Conservation (phyloP, 257 asterid species). For the Nicotiana obtusifolia region DNA sequence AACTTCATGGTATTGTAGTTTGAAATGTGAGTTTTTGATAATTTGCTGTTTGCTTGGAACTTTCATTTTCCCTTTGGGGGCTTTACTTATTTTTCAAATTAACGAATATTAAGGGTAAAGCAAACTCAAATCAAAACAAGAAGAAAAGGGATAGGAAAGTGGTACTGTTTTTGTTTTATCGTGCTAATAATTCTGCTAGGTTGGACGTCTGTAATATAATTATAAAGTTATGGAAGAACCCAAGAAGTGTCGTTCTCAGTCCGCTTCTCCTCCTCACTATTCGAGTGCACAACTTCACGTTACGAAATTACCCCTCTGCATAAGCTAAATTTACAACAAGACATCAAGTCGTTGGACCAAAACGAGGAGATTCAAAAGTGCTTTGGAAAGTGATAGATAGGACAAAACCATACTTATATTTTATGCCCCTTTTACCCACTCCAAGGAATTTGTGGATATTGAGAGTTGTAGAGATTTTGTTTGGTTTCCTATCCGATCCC, state of each 20-base stretch:
- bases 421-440: neutral
- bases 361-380: conserved; percentile 2
- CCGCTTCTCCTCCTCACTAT: neutral
- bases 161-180: neutral
- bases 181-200: neutral
- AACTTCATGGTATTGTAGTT: neutral
- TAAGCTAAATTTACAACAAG: neutral
- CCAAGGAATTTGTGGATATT: neutral
- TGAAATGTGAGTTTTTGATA: neutral
- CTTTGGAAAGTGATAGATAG: neutral
- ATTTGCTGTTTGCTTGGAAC: neutral
- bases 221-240: neutral
- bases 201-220: neutral
- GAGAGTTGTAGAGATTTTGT: neutral
- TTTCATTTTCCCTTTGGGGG: too few species aligned
- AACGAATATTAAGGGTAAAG: neutral
- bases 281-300: neutral
- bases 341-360: neutral
- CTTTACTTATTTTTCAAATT: neutral
- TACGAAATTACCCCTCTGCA: neutral
- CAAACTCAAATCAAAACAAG: neutral
- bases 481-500: accelerated
- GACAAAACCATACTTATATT: neutral
- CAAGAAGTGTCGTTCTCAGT: neutral
- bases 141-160: neutral